Evolutionary conservation across 2,329 filamentous ascomycete genomes (phyloP), one percentile per base, ranked within the genome.

Genomic region (Botryotinia globosa): DNA sequence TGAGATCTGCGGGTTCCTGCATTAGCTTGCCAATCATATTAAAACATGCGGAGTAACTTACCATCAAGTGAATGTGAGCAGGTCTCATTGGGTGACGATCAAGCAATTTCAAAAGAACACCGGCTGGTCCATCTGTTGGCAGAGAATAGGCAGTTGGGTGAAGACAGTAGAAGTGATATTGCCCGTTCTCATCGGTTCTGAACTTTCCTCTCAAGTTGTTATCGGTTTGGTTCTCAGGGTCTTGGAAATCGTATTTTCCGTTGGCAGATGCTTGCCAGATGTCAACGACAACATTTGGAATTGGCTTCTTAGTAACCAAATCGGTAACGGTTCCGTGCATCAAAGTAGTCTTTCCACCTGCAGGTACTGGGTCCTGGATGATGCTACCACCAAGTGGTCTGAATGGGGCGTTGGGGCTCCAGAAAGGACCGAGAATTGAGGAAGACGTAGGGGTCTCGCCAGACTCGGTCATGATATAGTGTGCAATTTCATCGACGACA

Each of bases 341-440:
- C 76, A 85, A 86, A 0, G 85, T 84, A 34, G 89, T 82, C 74
- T 91, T 83, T 39, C 84, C 87, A 72, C 84, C 87, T 72, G 85
- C 82, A 5, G 83, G 78, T 7, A 85, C 82, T 42, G 79, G 80
- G 9, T 85, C 74, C 77, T 82, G 80, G 32, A 90, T 85, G 75
- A 96, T 93, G 77, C 85, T 90, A 63, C 85, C 87, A 67, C 92
- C 93, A 79, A 92, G 92, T n/a, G 88, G 83, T 64, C 90, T 87
- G 73, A 87, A 83, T 8, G 93, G 93, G 0, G 93, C 89, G 77
- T 94, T 87, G 61, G 89, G 86, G 9, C 92, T 87, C 88, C 92
- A 97, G 83, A 97, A 97, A 1, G 94, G 94, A 0, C 94, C 94
- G 0, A 97, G 87, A 76, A 97, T 94, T 58, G 93, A 90, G 6